phyloP scores from a whole-genome alignment of 345 rosid species.

The Geranium rotundifolium region DNA sequence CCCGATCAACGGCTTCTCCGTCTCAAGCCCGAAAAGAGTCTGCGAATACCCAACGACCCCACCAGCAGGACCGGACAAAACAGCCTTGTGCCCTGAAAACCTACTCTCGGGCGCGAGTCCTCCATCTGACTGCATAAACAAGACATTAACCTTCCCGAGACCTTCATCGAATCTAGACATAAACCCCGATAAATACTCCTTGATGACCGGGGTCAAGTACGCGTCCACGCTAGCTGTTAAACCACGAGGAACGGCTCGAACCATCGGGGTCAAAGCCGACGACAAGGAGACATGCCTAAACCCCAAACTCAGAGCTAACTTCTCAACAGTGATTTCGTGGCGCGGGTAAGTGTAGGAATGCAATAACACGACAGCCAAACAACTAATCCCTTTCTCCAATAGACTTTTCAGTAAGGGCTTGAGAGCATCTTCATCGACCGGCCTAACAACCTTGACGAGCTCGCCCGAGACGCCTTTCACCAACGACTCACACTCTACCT shows the following conservation, averaged over 20 bases:
- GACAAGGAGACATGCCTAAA: constrained; percentile 87
- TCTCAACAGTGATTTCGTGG: constrained; percentile 77
- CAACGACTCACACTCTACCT: constrained; percentile 16
- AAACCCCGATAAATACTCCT: constrained; percentile 83
- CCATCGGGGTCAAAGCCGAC: constrained; percentile 91
- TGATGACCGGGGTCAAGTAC: constrained; percentile 81
- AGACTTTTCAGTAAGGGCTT: constrained; percentile 45
- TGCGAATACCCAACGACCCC: constrained; percentile 98
- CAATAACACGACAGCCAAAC: constrained; percentile 87
- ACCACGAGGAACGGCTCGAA: constrained; percentile 96
- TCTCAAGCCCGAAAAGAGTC: constrained; percentile 82
- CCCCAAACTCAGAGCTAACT: constrained; percentile 67
- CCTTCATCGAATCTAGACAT: constrained; percentile 79
- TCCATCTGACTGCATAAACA: constrained; percentile 98
- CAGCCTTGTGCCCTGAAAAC: constrained; percentile 97
- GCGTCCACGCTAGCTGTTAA: constrained; percentile 96
- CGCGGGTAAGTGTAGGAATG: constrained; percentile 86
- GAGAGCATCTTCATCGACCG: constrained; percentile 50
- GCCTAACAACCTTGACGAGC: constrained; percentile 63
- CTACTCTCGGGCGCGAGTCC: constrained; percentile 88
- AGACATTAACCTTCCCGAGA: constrained; percentile 61
- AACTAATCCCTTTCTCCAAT: constrained; percentile 66
- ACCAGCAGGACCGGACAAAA: constrained; percentile 96
- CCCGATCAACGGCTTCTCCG: constrained; percentile 87
- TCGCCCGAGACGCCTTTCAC: constrained; percentile 81